Percentiles rank a stretch among this genome's conserved stretches.
These are phyloP conservation scores for Pugionium cornutum DNA, from an alignment of 345 rosid genomes.

Conservation along the genomic window DNA sequence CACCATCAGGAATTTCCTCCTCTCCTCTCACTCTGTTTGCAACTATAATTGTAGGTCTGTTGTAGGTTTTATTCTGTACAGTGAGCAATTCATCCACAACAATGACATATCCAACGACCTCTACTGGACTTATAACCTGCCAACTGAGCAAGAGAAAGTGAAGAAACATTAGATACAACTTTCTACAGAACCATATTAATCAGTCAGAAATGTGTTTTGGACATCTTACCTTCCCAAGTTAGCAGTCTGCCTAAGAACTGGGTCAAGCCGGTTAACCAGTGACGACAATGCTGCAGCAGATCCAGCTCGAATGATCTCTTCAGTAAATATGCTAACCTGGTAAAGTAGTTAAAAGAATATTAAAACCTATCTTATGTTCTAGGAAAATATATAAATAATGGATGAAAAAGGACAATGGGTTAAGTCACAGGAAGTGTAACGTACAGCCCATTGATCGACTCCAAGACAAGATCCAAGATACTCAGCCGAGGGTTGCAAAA, in stretches of 20 bases:
- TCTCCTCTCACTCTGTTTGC: conserved; percentile 95
- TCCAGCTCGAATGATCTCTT: conserved; percentile 96
- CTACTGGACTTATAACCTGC: conserved; percentile 98
- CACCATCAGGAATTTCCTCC: conserved; percentile 98
- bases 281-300: conserved; percentile 89
- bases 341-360: conserved; percentile 26
- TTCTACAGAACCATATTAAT: not conserved
- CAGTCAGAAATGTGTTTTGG: conserved; percentile 15
- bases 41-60: conserved; percentile 79
- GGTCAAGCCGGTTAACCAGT: conserved; percentile 90
- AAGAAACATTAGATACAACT: conserved; percentile 35
- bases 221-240: conserved; percentile 84
- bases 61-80: conserved; percentile 81
- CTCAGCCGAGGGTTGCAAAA: conserved; percentile 94
- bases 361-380: conserved; percentile 13
- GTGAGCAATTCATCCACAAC: conserved; percentile 83
- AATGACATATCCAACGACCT: conserved; percentile 77
- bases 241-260: conserved; percentile 90
- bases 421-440: conserved; percentile 39
- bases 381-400: conserved; percentile 1
- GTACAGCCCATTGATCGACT: conserved; percentile 86
- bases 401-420: conserved; percentile 10
- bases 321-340: conserved; percentile 88
- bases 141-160: conserved; percentile 62
- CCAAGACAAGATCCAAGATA: conserved; percentile 90